Base-by-base conservation (phyloP, 2,329 filamentous ascomycete species). In the Aphanocladium album region DNA sequence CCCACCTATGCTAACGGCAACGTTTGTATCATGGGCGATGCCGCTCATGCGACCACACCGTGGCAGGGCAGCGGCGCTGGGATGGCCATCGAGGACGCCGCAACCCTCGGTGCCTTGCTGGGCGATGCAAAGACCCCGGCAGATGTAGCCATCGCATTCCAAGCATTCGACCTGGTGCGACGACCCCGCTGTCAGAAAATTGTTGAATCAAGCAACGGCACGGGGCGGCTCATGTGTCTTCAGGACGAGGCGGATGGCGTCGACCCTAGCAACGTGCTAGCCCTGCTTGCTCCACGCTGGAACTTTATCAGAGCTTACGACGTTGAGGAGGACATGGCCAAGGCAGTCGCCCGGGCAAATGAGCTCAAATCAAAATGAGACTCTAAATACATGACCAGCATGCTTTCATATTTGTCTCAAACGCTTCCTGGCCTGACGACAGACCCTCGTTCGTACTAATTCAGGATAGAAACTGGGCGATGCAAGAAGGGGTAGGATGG, bases 1-100 rank as follows among this genome's bases (percentile, higher is more conserved):
- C 47, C 55, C 11, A 64, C 62, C 3, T 67, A 66, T n/a, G 49
- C 58, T 54, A 50, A 62, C 1, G 63, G 63, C 1, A 62, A 62
- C 1, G 58, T 68, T 1, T 68, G 67, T 35, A 63, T 69, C 11
- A 63, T 69, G 1, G 67, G 67, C n/a, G 67, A 69, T 57, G 67
- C 67, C 2, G 67, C 68, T 2, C 67, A 70, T 54, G 67, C 67
- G 5, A 64, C 64, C n/a, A 68, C 65, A 2, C 69, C 69, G 0
- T 69, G 65, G 50, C 66, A 68, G 41, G 69, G 62, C 4, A 62
- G 65, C 3, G 67, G 69, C 1, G 67, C 65, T 1, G 68, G 64
- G 4, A 63, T 65, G 64, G 67, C 65, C 1, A 63, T 70, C 4
- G 67, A 70, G n/a, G 68, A 69, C 17, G 65, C 64, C 2, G 64